Evolutionary conservation across 352 stramenopile species (phyloP).

Genomic region (Pythium rishiriense): DNA sequence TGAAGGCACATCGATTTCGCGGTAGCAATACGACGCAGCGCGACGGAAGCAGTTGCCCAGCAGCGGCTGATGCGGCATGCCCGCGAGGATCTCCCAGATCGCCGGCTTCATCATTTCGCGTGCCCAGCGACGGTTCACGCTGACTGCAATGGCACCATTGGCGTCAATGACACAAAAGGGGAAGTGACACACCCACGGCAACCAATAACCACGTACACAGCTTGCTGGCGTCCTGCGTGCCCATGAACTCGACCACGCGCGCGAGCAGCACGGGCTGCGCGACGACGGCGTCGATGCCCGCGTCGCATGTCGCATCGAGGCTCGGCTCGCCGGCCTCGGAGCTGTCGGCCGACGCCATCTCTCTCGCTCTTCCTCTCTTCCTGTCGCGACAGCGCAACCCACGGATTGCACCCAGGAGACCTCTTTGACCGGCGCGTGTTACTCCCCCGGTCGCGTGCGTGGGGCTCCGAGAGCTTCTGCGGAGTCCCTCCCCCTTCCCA

Average conservation of each 20-base stretch:
- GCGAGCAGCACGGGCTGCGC: conserved; percentile 58
- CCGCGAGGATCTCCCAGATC: conserved; percentile 81
- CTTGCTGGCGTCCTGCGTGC: conserved; percentile 46
- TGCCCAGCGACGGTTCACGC: conserved; percentile 69
- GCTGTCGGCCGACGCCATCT: conserved; percentile 22
- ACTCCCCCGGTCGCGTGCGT: background rate
- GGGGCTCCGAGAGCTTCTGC: background rate
- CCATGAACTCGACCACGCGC: conserved; percentile 61
- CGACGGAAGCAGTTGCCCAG: conserved; percentile 82
- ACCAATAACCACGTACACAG: conserved; percentile 19
- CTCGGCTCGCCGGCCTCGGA: conserved; percentile 2
- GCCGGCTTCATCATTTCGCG: conserved; percentile 80
- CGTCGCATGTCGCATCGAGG: conserved; percentile 8
- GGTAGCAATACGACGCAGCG: conserved; percentile 83
- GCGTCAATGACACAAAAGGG: too few species aligned
- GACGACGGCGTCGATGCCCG: conserved; percentile 40
- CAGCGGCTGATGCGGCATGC: conserved; percentile 75
- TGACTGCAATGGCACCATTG: too few species aligned
- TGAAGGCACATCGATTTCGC: conserved; percentile 83
- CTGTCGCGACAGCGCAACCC: too few species aligned
- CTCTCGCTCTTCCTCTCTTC: conserved; percentile 1
- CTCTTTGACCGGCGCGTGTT: background rate
- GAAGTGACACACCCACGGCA: background rate
- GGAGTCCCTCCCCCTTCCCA: background rate
- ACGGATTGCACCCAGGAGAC: too few species aligned